These are phyloP conservation scores for Albatrellus ellisii DNA, from an alignment of 768 basidiomycete genomes.

Conservation along the genomic window DNA sequence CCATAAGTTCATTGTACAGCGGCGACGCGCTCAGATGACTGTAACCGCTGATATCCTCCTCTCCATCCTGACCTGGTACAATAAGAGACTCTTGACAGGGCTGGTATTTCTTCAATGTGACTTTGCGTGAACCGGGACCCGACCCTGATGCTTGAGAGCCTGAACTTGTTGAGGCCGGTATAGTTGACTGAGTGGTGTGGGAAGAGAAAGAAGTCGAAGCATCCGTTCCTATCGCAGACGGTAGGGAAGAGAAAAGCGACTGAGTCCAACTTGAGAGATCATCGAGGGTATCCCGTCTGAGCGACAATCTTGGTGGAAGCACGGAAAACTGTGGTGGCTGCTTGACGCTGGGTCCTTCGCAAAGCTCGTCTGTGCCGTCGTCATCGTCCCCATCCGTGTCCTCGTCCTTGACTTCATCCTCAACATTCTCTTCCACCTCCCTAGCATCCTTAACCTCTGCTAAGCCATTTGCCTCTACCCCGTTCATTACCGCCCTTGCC, in stretches of 20 bases:
- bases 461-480: not conserved
- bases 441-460: not conserved
- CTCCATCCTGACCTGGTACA: no score
- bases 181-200: constrained; percentile 1
- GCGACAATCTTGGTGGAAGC: constrained; percentile 12
- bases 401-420: not conserved
- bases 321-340: constrained; percentile 9
- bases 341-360: not conserved
- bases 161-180: not conserved
- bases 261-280: constrained; percentile 13
- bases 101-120: no score
- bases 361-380: not conserved
- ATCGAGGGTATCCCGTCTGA: constrained; percentile 11
- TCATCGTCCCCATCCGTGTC: not conserved
- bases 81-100: no score
- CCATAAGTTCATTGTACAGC: constrained; percentile 14
- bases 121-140: no score
- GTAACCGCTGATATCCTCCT: no score
- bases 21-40: constrained; percentile 9
- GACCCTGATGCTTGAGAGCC: no score
- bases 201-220: not conserved
- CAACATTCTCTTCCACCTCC: not conserved
- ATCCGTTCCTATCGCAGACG: constrained; percentile 1
- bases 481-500: not conserved
- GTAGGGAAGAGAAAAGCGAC: constrained; percentile 12